phyloP scores from a whole-genome alignment of 1,139 yeast genomes.

The Sugiyamaella japonica region DNA sequence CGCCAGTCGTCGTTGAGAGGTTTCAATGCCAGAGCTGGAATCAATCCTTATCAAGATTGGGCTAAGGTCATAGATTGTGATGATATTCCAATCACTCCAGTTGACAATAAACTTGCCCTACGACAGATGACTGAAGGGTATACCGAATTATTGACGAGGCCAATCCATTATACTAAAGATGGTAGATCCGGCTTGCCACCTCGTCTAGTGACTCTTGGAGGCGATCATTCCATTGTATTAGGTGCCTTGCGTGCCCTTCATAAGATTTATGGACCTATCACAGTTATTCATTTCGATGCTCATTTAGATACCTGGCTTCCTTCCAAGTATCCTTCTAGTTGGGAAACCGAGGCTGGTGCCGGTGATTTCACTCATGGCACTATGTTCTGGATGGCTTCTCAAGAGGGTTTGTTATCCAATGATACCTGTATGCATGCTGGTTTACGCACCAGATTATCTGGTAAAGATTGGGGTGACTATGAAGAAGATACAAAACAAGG shows the following conservation, averaged over 20 bases:
- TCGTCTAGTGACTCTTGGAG: conserved; percentile 29
- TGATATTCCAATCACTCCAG: conserved; percentile 78
- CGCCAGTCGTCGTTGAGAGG: conserved; percentile 42
- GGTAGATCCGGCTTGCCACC: conserved; percentile 22
- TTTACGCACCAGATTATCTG: conserved; percentile 51
- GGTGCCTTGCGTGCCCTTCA: conserved; percentile 66
- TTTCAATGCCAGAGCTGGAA: conserved; percentile 58
- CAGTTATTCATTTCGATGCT: conserved; percentile 74
- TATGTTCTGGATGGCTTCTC: conserved; percentile 64
- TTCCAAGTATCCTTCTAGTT: conserved; percentile 30
- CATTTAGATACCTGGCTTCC: conserved; percentile 73
- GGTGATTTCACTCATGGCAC: conserved; percentile 65
- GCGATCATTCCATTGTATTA: conserved; percentile 66
- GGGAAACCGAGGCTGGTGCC: conserved; percentile 28
- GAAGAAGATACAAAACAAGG: conserved; percentile 65
- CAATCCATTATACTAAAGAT: conserved; percentile 17
- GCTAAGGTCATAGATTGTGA: conserved; percentile 75
- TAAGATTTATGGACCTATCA: conserved; percentile 61
- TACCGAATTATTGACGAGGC: conserved; percentile 59
- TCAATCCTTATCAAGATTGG: conserved; percentile 57
- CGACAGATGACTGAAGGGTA: conserved; percentile 68
- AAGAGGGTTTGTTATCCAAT: conserved; percentile 57
- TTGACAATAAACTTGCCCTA: conserved; percentile 70
- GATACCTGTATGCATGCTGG: conserved; percentile 65
- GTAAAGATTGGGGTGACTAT: conserved; percentile 47